Base-by-base conservation (phyloP, 352 stramenopile genomes). In the Globisporangium sylvaticum region DNA sequence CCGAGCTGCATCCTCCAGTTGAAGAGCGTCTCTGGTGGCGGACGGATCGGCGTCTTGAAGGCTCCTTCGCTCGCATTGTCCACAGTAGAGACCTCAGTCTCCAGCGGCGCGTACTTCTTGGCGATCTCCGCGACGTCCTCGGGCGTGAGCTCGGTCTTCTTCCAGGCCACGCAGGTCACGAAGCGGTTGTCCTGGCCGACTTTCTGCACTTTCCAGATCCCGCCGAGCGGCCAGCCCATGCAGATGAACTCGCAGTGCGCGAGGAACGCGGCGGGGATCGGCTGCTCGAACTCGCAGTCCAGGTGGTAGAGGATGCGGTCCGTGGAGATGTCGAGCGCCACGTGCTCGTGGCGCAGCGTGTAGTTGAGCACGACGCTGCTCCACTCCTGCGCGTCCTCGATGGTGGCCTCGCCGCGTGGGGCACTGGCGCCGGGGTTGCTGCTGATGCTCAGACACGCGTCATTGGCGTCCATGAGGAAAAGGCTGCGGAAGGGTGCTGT, bases 1-100 rank as follows among this genome's bases (percentile, higher is more conserved):
- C 78, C 80, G 0, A 84, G 67, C 59, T 84, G 69, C 78, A 89
- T 87, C 58, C 82, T 85, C 80, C 80, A 89, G 10, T 77, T 67
- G 27, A 89, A 89, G 2, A 85, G 20, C 15, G 66, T 75, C 8
- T 68, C 62, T 18, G 73, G 67, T 9, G 76, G 39, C 7, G 64
- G 54, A 4, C n/a, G 64, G 20, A 37, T 63, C 39, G 50, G 12
- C 7, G 29, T 37, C 52, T n/a, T 31, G 50, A 20, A 29, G 0
- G 50, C 15, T 14, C 6, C n/a, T 27, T 3, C 8, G 8, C 54
- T 3, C 9, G 54, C n/a, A n/a, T n/a, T 14, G 39, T n/a, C 15
- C 39, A 7, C n/a, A n/a, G n/a, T n/a, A n/a, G n/a, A n/a, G n/a
- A n/a, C 8, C 8, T 62, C n/a, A 14, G 37, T 42, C 12, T 27